Base-by-base conservation (phyloP, 2,329 filamentous ascomycete genomes). In the Elsinoe arachidis region DNA sequence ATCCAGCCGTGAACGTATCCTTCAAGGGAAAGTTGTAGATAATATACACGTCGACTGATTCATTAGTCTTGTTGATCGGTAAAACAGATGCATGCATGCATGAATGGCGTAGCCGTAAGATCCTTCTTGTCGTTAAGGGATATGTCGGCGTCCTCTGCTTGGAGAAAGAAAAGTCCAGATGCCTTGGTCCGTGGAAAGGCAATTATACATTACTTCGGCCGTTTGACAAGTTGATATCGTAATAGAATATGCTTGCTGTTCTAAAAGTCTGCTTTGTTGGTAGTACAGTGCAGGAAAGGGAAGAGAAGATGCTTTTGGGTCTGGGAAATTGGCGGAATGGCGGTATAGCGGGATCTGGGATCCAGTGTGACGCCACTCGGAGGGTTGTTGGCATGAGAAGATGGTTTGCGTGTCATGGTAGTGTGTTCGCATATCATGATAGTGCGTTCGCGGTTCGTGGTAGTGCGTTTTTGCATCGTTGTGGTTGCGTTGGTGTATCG, bases 121-220 rank as follows among this genome's bases (percentile, higher is more conserved):
- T 41, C 38, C 17, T 41, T 19, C n/a, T 41, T 41, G 38, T 19
- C 38, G 38, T n/a, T 6, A 41, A n/a, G 37, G 3, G 37, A 10
- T 9, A 30, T 7, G 26, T 30, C 26, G 9, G 26, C 26, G 26
- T 30, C 26, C 26, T 30, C 26, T 30, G 26, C 37, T n/a, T 5
- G 37, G 17, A n/a, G 37, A 39, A 39, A n/a, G 21, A 10, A 35
- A 35, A 51, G 12, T 34, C 23, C n/a, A 34, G 30, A 39, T 23
- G 26, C 14, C 12, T 26, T 34, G n/a, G 19, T 53, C 49, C 49
- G 15, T 15, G 41, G 12, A 46, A 17, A 17, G 41, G n/a, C 11
- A 9, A 53, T 53, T 53, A 53, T 53, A 53, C 49, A 53, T 53
- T 53, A 53, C 11, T 15, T 34, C 49, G 49, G 49, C 49, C 49